These are phyloP conservation scores for Cucurbita argyrosperma DNA, from an alignment of 306 rosid genomes.

Conservation along the genomic window DNA sequence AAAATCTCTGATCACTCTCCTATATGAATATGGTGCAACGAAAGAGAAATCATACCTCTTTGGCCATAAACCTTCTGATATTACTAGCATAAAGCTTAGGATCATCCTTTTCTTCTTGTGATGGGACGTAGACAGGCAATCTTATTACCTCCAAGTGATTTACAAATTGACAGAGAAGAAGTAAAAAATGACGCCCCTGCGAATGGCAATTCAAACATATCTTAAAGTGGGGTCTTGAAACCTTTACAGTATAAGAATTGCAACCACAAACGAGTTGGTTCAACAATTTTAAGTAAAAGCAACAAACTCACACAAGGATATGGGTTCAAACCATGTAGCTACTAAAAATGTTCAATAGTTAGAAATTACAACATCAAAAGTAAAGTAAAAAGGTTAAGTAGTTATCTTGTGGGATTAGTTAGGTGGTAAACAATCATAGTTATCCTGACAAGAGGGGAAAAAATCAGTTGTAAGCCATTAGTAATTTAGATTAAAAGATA, in stretches of 20 bases:
- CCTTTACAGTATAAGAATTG: background rate
- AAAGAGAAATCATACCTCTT: conserved; percentile 45
- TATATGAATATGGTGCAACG: background rate
- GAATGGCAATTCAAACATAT: conserved; percentile 4
- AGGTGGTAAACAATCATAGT: background rate
- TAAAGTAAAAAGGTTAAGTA: background rate
- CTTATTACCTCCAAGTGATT: conserved; percentile 62
- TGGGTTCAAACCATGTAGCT: background rate
- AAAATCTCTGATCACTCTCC: background rate
- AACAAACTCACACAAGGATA: background rate
- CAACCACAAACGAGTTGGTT: background rate
- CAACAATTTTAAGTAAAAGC: background rate
- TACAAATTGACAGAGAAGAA: conserved; percentile 88
- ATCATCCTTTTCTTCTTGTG: conserved; percentile 79
- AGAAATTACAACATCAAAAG: background rate
- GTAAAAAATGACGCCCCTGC: conserved; percentile 85
- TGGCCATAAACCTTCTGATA: conserved; percentile 79
- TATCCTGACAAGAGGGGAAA: background rate
- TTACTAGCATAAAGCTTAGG: conserved; percentile 64
- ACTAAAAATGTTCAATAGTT: background rate
- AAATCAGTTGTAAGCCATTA: background rate
- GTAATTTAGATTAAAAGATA: background rate
- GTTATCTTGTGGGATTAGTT: background rate
- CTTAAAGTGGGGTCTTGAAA: background rate
- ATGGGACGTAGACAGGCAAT: conserved; percentile 65